Evolutionary conservation across 805 yeast genomes (phyloP).

Genomic region (Debaryomyces castellii): DNA sequence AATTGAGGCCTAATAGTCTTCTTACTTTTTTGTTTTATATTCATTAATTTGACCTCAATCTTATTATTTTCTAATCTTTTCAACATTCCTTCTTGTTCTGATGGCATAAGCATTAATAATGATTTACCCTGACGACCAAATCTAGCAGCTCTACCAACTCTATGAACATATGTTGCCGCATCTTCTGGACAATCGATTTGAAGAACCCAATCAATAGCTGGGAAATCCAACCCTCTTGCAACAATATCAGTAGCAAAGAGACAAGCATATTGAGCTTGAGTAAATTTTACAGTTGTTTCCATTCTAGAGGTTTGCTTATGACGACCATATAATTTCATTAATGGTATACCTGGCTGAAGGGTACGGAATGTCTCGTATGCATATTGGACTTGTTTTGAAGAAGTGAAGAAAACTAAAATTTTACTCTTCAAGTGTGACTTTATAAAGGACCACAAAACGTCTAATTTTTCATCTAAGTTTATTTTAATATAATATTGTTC

Average conservation of each 20-base stretch:
- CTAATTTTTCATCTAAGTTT: conserved; percentile 77
- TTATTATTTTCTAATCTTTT: conserved; percentile 59
- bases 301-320: conserved; percentile 87
- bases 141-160: conserved; percentile 89
- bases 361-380: conserved; percentile 85
- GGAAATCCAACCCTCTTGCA: conserved; percentile 90
- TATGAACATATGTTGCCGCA: conserved; percentile 81
- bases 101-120: conserved; percentile 76
- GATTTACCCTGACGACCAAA: conserved; percentile 85
- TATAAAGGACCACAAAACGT: conserved; percentile 81
- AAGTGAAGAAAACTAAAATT: conserved; percentile 78
- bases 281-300: conserved; percentile 77
- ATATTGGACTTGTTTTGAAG: conserved; percentile 88
- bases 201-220: conserved; percentile 92
- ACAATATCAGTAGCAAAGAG: conserved; percentile 88
- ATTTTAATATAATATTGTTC: conserved; percentile 80
- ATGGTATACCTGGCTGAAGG: conserved; percentile 87
- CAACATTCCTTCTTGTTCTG: conserved; percentile 77
- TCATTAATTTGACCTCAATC: conserved; percentile 70
- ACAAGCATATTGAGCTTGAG: conserved; percentile 77
- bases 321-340: conserved; percentile 83
- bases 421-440: conserved; percentile 79
- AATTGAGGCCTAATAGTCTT: conserved; percentile 78
- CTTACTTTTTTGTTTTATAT: conserved; percentile 70
- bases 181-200: conserved; percentile 93